Conservation (phyloP, 306 rosid species). For the Canavalia gladiata region DNA sequence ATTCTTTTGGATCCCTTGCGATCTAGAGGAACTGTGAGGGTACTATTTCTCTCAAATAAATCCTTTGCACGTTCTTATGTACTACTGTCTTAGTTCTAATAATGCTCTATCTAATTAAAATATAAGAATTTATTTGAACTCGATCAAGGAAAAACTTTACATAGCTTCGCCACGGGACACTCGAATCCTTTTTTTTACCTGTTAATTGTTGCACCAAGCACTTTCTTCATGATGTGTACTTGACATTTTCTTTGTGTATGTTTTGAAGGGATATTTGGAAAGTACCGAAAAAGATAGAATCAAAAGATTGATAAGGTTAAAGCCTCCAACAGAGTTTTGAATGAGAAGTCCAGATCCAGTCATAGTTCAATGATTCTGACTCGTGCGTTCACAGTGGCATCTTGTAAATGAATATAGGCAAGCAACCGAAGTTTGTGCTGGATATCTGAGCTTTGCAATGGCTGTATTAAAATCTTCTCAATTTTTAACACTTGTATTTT, state of each 20-base stretch:
- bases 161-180: neutral
- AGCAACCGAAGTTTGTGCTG: constrained; percentile 5
- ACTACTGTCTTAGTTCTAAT: constrained; percentile 4
- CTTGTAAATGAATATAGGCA: constrained; percentile 28
- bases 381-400: constrained; percentile 24
- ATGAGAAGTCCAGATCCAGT: constrained; percentile 34
- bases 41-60: constrained; percentile 2
- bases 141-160: neutral
- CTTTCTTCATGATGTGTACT: constrained; percentile 29
- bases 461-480: constrained; percentile 24
- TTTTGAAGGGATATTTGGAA: constrained; percentile 84
- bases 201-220: neutral
- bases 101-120: neutral
- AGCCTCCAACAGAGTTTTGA: constrained; percentile 87
- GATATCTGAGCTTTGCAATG: constrained; percentile 10
- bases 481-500: constrained; percentile 22
- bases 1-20: neutral
- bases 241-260: constrained; percentile 41
- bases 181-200: neutral
- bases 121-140: neutral
- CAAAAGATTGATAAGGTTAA: constrained; percentile 86
- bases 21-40: neutral
- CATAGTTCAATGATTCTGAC: neutral
- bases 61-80: neutral
- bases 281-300: constrained; percentile 91